Evolutionary conservation across 345 rosid genomes (phyloP).

Genomic region (Lumnitzera littorea): DNA sequence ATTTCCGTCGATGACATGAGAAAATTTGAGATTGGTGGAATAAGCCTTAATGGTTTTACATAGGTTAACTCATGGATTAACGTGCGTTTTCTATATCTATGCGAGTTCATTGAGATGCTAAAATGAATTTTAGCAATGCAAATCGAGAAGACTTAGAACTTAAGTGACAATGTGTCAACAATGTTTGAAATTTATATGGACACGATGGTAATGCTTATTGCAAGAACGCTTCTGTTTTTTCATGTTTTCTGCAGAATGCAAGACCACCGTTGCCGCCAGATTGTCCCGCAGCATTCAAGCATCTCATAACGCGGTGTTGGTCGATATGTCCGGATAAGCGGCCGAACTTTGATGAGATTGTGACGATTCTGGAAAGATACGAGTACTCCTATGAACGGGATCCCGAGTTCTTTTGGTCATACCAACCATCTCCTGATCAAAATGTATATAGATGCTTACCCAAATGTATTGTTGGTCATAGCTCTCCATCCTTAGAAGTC

Average conservation of each 20-base stretch:
- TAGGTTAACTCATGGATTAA: too few relatives aligned
- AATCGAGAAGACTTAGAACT: too few relatives aligned
- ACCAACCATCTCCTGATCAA: constrained; percentile 22
- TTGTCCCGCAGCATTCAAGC: constrained; percentile 46
- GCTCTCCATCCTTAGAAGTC: constrained; percentile 14
- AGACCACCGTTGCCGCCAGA: constrained; percentile 57
- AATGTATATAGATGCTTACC: constrained; percentile 32
- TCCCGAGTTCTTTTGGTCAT: constrained; percentile 39
- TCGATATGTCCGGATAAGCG: constrained; percentile 49
- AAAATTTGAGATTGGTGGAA: too few relatives aligned
- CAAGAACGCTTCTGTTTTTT: neutral
- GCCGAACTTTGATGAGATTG: constrained; percentile 60
- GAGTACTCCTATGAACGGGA: constrained; percentile 40
- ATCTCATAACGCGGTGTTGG: constrained; percentile 60
- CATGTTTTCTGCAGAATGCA: constrained; percentile 36
- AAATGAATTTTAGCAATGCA: too few relatives aligned
- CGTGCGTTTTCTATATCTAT: too few relatives aligned
- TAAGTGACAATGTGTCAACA: too few relatives aligned
- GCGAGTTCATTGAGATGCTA: too few relatives aligned
- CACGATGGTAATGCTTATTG: too few relatives aligned
- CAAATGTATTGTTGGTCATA: constrained; percentile 18
- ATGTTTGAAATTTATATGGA: too few relatives aligned
- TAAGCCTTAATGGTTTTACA: too few relatives aligned
- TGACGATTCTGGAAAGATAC: constrained; percentile 43
- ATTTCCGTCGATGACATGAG: too few relatives aligned